Base-by-base conservation (phyloP, 192 early-diverging fungal species). In the Endogone sp. region DNA sequence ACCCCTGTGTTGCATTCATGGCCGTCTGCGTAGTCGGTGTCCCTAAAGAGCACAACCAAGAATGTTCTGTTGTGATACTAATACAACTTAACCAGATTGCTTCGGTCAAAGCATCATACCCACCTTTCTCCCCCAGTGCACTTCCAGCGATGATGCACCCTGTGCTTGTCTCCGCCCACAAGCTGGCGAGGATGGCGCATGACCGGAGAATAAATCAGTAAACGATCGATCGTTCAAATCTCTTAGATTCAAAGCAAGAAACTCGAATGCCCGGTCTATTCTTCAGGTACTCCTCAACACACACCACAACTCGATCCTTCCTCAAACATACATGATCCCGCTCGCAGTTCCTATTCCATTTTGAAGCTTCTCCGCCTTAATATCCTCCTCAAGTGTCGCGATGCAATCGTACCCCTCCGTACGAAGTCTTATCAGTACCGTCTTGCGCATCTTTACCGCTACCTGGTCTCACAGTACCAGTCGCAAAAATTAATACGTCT, bases 91-190 rank as follows among this genome's bases (percentile, higher is more conserved):
- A 49, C 1, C 16, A n/a, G n/a, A n/a, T n/a, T n/a, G n/a, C 37
- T 49, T 16, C 6, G 16, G 37, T 2, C 26, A 30, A 32, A 65
- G 28, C 6, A 66, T 23, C 20, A 26, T 20, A 29, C 26, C 28
- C 49, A 69, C 68, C 23, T 62, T 28, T 55, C 22, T 69, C 54
- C 27, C 3, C 63, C 16, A 80, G 20, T 8, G 64, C 44, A 56
- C 67, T 59, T 9, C 78, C 78, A 29, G 64, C 71, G 24, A 80
- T 29, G 9, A 79, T 62, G 49, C 79, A 81, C 10, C 79, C 79
- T 9, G 79, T 68, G 32, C 62, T 75, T 25, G 78, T 80, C 22
- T 62, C 68, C 63, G 60, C 67, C 71, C 71, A 68, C 20, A 73
- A 62, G 23, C 67, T 70, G 32, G 37, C 37, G 37, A 49, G 6